Evolutionary conservation across 2,329 filamentous ascomycete species (phyloP).

Genomic region (Cadophora gregata): DNA sequence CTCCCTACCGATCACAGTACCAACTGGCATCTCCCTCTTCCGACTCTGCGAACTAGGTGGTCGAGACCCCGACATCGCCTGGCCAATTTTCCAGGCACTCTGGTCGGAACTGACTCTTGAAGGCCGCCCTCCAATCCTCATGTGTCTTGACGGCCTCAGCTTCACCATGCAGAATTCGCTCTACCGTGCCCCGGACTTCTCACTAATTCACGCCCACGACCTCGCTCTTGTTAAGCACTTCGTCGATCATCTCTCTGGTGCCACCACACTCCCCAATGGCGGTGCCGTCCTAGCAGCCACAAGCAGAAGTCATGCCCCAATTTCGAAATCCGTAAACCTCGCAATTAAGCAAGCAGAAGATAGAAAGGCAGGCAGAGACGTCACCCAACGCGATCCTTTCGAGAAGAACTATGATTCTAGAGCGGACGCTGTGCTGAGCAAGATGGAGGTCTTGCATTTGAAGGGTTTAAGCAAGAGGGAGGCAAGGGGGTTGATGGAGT

Average conservation of each 20-base stretch:
- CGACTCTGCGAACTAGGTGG: conserved; percentile 72
- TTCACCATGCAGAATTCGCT: conserved; percentile 81
- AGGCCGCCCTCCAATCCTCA: conserved; percentile 62
- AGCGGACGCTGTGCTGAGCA: conserved; percentile 58
- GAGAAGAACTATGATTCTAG: conserved; percentile 62
- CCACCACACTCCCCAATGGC: conserved; percentile 67
- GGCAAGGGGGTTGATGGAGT: conserved; percentile 83
- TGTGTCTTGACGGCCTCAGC: conserved; percentile 78
- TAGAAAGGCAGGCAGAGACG: conserved; percentile 37
- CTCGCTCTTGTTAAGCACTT: conserved; percentile 79
- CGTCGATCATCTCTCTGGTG: conserved; percentile 71
- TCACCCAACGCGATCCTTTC: conserved; percentile 58
- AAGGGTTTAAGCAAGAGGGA: conserved; percentile 75
- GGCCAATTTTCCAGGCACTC: conserved; percentile 79
- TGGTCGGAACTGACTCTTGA: conserved; percentile 76
- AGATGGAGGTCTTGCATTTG: conserved; percentile 61
- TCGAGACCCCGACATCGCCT: conserved; percentile 77
- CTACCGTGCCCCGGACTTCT: conserved; percentile 75
- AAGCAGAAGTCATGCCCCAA: conserved; percentile 72
- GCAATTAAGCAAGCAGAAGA: conserved; percentile 61
- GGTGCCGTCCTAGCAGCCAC: conserved; percentile 79
- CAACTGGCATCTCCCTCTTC: conserved; percentile 65
- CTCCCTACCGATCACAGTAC: conserved; percentile 64
- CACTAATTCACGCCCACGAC: conserved; percentile 85
- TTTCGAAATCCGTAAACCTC: conserved; percentile 70